Evolutionary conservation across 2,329 filamentous ascomycete species (phyloP), one percentile per base, ranked within the genome.

Genomic region (Pseudocercospora fuligena): DNA sequence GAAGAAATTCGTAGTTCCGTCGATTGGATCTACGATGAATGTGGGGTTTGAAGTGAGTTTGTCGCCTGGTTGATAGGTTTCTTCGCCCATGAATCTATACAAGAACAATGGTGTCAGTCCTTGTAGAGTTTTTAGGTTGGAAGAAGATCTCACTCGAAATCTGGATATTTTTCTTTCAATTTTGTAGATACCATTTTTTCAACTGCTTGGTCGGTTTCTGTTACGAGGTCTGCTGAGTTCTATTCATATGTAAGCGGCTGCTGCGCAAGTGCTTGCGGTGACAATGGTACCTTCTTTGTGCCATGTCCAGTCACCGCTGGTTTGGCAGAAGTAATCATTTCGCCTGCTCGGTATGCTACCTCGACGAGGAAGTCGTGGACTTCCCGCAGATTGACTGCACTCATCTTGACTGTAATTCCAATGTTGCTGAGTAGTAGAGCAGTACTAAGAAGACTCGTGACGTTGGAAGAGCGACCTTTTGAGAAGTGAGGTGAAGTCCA

Each of bases 1-100:
- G 56, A 94, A 86, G 75, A 94, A 93, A 83, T 94, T 94, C 60
- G 90, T 92, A 6, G 87, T 93, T 75, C 90, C 92, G 80, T 94
- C 92, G 73, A 94, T 93, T 53, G 92, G 92, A 77, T 94, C 92
- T 71, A 92, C 89, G 75, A 94, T 86, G 80, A 94, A 94, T 51
- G 92, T 94, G 1, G 92, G 91, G 16, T 85, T 85, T 31, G 84
- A 78, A 0, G 88, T 90, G 56, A 94, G 82, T n/a, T 74, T 79
- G 70, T 80, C 81, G 73, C 90, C 90, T 1, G 90, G 86, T 69
- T 88, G 83, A 81, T 92, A 89, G 2, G 91, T 93, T 80, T 94
- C 91, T 76, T 92, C 90, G 76, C 90, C 90, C 78, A 93, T 88
- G 78, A 92, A 92, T 71, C 79, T 83, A 58, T 6, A 9, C 21